phyloP scores from a whole-genome alignment of 2,329 filamentous ascomycete species.

The Neoascochyta sp. region DNA sequence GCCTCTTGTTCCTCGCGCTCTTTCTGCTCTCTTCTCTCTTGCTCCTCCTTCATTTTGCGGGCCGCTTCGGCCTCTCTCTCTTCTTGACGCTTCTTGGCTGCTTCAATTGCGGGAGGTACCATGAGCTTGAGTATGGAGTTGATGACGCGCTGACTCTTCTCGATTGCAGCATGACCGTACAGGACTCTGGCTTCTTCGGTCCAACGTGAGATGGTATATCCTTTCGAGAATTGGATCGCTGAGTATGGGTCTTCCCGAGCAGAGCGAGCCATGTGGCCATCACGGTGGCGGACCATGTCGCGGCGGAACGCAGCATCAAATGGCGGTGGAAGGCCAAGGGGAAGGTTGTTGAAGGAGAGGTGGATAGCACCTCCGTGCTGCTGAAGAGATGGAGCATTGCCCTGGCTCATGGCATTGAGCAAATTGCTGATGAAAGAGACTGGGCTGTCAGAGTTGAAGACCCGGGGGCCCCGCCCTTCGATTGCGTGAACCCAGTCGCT shows the following conservation, averaged over 20 bases:
- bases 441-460: conserved; percentile 48
- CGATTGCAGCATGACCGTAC: conserved; percentile 65
- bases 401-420: conserved; percentile 53
- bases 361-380: conserved; percentile 48
- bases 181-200: conserved; percentile 85
- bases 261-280: conserved; percentile 30
- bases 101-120: conserved; percentile 78
- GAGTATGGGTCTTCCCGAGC: conserved; percentile 62
- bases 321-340: conserved; percentile 29
- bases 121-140: conserved; percentile 68
- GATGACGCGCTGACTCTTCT: conserved; percentile 66
- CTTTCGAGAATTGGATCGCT: conserved; percentile 70
- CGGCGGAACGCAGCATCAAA: conserved; percentile 33
- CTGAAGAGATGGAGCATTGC: conserved; percentile 25
- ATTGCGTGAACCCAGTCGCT: conserved; percentile 54
- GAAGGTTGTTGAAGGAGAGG: conserved; percentile 48
- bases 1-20: conserved; percentile 56
- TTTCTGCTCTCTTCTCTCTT: conserved; percentile 59
- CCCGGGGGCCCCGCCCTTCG: conserved; percentile 45
- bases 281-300: conserved; percentile 30
- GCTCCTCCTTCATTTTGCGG: conserved; percentile 58
- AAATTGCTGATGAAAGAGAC: conserved; percentile 57
- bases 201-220: conserved; percentile 73
- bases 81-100: conserved; percentile 67
- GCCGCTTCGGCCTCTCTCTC: conserved; percentile 73